Conservation (phyloP, 2,329 filamentous ascomycete species). For the Pleoardoris graminearum region DNA sequence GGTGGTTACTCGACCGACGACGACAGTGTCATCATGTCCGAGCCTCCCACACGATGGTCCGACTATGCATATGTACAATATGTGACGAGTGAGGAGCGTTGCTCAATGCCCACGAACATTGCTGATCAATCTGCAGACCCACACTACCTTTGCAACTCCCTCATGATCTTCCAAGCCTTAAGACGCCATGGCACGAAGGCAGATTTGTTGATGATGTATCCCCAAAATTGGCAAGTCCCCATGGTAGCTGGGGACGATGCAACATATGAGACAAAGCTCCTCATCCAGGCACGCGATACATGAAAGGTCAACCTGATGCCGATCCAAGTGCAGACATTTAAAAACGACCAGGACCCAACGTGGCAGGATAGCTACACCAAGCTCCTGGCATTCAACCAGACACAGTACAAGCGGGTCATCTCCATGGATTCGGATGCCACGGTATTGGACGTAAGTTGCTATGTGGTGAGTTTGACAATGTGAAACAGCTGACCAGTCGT, state of each 20-base stretch:
- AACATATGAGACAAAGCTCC: constrained; percentile 38
- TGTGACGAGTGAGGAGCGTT: constrained; percentile 25
- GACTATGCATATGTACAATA: constrained; percentile 42
- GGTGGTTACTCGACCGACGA: too few species aligned
- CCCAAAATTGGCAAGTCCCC: constrained; percentile 15
- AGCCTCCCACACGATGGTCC: constrained; percentile 16
- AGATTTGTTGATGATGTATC: constrained; percentile 12
- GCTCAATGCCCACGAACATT: neutral
- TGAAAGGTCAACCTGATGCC: constrained; percentile 52
- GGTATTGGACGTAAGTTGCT: constrained; percentile 55
- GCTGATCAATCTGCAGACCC: constrained; percentile 7
- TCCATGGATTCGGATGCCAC: constrained; percentile 63
- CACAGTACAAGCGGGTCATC: constrained; percentile 59
- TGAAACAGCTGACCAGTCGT: too few species aligned
- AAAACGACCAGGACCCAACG: constrained; percentile 44
- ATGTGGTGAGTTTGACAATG: too few species aligned
- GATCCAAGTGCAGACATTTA: constrained; percentile 41
- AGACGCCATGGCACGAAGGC: constrained; percentile 36
- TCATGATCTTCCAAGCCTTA: constrained; percentile 47
- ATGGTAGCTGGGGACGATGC: neutral
- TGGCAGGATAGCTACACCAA: constrained; percentile 67
- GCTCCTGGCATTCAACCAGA: constrained; percentile 67
- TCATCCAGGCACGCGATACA: constrained; percentile 48
- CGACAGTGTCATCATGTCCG: too few species aligned
- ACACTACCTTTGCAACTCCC: constrained; percentile 39